Percentiles rank a stretch among this genome's conserved stretches.
Evolutionary conservation across 2,329 filamentous ascomycete genomes (phyloP).

Genomic region (Neofusicoccum laricinum): DNA sequence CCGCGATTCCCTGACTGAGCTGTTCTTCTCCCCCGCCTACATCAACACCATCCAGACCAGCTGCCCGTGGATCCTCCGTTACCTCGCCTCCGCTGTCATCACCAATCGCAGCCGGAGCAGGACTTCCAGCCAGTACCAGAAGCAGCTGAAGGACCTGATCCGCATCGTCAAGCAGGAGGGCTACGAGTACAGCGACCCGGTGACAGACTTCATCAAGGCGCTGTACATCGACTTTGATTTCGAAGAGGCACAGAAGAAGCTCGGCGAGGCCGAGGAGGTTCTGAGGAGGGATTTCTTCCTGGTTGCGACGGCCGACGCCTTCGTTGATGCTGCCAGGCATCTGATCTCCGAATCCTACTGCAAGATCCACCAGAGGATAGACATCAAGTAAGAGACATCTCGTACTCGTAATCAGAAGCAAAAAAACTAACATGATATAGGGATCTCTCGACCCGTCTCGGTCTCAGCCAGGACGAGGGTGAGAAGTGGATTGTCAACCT

Average conservation of each 20-base stretch:
- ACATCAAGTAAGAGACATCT: slow-evolving; percentile 69
- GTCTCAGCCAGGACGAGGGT: slow-evolving; percentile 87
- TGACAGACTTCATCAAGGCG: slow-evolving; percentile 94
- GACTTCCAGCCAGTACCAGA: slow-evolving; percentile 89
- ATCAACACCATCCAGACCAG: slow-evolving; percentile 99
- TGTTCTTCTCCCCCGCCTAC: slow-evolving; percentile 95
- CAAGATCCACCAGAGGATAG: slow-evolving; percentile 99
- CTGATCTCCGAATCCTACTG: slow-evolving; percentile 98
- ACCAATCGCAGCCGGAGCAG: slow-evolving; percentile 73
- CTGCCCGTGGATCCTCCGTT: slow-evolving; percentile 94
- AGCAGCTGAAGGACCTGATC: slow-evolving; percentile 96
- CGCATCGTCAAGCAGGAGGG: slow-evolving; percentile 94
- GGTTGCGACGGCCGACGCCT: slow-evolving; percentile 75
- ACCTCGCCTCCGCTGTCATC: slow-evolving; percentile 90
- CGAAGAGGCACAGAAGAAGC: slow-evolving; percentile 88
- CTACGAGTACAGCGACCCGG: slow-evolving; percentile 95
- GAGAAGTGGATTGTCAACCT: slow-evolving; percentile 99
- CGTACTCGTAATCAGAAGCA: slow-evolving; percentile 11
- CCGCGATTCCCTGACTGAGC: slow-evolving; percentile 85
- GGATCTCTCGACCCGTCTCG: slow-evolving; percentile 87
- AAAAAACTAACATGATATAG: slow-evolving; percentile 33
- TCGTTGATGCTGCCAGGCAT: slow-evolving; percentile 92
- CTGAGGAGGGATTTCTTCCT: slow-evolving; percentile 96
- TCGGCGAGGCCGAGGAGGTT: slow-evolving; percentile 84
- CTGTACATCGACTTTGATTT: slow-evolving; percentile 97